Evolutionary conservation across 2,329 filamentous ascomycete species (phyloP).

Genomic region (Pestalotiopsis sp.): DNA sequence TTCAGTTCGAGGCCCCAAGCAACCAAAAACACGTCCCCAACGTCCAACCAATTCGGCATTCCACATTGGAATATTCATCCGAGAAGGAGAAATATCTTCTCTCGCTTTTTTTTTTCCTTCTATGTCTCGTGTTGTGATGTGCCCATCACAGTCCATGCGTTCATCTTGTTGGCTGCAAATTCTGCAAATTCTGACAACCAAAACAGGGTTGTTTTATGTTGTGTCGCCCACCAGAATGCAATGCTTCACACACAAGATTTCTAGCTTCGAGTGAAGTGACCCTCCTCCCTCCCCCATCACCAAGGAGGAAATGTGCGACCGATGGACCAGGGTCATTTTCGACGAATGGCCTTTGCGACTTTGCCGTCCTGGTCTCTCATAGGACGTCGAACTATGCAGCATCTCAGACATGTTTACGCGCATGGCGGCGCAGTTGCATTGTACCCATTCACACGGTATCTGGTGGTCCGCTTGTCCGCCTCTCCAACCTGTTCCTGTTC

Average conservation of each 20-base stretch:
- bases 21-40: neutral
- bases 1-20: neutral
- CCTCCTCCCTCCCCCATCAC: neutral
- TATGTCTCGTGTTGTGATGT: neutral
- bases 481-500: slow-evolving; percentile 7
- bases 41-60: neutral
- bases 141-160: neutral
- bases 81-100: neutral
- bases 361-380: slow-evolving; percentile 34
- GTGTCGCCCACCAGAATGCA: slow-evolving; percentile 5
- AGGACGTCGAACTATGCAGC: slow-evolving; percentile 41
- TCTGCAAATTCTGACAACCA: neutral
- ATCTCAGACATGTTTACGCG: slow-evolving; percentile 38
- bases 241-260: slow-evolving; percentile 4
- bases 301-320: slow-evolving; percentile 27
- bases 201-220: slow-evolving; percentile 2
- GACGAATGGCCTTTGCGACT: slow-evolving; percentile 36
- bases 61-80: neutral
- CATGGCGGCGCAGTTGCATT: slow-evolving; percentile 44
- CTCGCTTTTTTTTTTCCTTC: neutral
- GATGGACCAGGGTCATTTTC: slow-evolving; percentile 19
- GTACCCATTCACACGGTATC: neutral
- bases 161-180: neutral
- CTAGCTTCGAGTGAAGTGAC: neutral
- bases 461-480: neutral